Conservation (phyloP, 2,329 filamentous ascomycete genomes). For the Stachybotrys echinatus region DNA sequence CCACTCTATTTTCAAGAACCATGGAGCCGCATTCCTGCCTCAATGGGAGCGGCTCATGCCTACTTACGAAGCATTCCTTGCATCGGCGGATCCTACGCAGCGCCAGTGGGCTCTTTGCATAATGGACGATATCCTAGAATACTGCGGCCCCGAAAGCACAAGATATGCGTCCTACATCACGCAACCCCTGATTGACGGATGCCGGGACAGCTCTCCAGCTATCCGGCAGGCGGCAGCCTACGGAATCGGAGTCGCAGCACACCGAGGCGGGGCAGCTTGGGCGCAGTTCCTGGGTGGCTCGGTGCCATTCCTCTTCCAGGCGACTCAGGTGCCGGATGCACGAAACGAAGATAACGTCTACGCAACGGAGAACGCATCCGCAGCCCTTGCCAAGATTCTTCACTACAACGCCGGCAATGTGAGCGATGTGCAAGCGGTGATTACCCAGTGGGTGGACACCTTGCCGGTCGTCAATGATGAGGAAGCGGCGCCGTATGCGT, state of each 20-base stretch:
- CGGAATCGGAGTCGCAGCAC: slow-evolving; percentile 90
- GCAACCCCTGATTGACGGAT: slow-evolving; percentile 78
- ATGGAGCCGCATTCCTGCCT: slow-evolving; percentile 76
- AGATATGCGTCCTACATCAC: slow-evolving; percentile 83
- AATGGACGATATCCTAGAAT: slow-evolving; percentile 96
- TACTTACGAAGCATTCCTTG: slow-evolving; percentile 82
- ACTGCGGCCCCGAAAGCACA: slow-evolving; percentile 85
- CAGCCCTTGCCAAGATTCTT: slow-evolving; percentile 93
- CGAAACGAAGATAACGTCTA: slow-evolving; percentile 91
- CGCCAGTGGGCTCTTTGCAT: slow-evolving; percentile 99
- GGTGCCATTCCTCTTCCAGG: slow-evolving; percentile 78
- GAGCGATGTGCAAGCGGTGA: slow-evolving; percentile 67
- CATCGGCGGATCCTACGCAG: slow-evolving; percentile 78
- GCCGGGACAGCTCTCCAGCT: slow-evolving; percentile 78
- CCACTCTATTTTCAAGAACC: slow-evolving; percentile 98
- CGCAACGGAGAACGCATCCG: slow-evolving; percentile 95
- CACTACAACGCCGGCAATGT: slow-evolving; percentile 82
- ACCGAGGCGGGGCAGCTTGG: slow-evolving; percentile 84
- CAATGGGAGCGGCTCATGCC: slow-evolving; percentile 81
- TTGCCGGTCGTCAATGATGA: slow-evolving; percentile 92
- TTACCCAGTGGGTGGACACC: slow-evolving; percentile 83
- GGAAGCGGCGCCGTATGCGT: slow-evolving; percentile 93
- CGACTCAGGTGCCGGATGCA: slow-evolving; percentile 73
- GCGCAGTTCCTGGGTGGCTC: slow-evolving; percentile 78
- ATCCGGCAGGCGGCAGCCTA: slow-evolving; percentile 96